Conservation (phyloP, 139 green algal genomes). For the Volvox reticuliferus region DNA sequence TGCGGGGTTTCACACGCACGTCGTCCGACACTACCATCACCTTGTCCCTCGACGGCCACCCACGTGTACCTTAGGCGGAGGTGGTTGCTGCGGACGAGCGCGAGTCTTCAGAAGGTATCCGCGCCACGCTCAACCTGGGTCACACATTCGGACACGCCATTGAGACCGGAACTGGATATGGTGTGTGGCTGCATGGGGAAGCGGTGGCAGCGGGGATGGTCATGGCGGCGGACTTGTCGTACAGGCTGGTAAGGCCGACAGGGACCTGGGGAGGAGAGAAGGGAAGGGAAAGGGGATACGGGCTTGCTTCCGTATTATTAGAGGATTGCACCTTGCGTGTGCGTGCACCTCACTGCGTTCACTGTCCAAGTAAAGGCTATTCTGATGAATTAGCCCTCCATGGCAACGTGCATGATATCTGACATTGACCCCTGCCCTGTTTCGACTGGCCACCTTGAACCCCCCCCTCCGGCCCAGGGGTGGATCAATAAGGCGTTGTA, state of each 20-base stretch:
- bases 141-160: constrained; percentile 99
- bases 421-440: background rate
- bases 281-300: background rate
- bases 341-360: background rate
- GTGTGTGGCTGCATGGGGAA: constrained; percentile 85
- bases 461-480: constrained; percentile 57
- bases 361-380: background rate
- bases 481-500: constrained; percentile 92
- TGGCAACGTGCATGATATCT: background rate
- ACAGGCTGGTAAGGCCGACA: constrained; percentile 71
- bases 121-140: constrained; percentile 98
- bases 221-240: constrained; percentile 97
- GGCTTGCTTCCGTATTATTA: background rate
- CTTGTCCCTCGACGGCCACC: background rate
- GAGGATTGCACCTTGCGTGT: background rate
- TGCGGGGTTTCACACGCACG: no score
- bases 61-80: constrained; percentile 43
- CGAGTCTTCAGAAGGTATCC: constrained; percentile 89
- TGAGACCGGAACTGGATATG: constrained; percentile 85
- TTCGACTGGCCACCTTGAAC: background rate
- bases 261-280: background rate
- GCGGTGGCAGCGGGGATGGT: constrained; percentile 94
- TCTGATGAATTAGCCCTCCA: background rate
- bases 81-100: constrained; percentile 95
- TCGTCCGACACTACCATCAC: no score